Evolutionary conservation across 345 rosid species (phyloP).

Genomic region (Camelina hispida): DNA sequence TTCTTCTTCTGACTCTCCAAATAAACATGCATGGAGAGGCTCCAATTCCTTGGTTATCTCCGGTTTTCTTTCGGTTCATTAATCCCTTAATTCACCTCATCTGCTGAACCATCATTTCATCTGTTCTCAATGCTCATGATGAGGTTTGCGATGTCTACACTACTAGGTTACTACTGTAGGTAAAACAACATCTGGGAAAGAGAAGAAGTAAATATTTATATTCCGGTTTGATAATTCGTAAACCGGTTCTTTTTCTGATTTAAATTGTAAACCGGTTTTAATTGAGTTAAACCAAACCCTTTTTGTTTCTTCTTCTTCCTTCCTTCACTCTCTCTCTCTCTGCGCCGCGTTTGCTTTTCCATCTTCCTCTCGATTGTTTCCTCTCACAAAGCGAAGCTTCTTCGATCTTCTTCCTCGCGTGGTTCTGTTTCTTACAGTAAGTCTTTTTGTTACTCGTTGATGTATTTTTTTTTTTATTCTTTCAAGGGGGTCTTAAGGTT

Average conservation of each 20-base stretch:
- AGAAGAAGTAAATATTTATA: no score
- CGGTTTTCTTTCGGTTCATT: no score
- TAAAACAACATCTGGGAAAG: no score
- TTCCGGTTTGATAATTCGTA: conserved; percentile 9
- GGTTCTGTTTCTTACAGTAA: conserved; percentile 13
- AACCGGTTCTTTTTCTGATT: conserved; percentile 6
- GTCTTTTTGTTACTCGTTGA: not conserved
- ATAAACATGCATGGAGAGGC: no score
- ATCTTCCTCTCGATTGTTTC: conserved; percentile 8
- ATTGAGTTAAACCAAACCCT: conserved; percentile 31
- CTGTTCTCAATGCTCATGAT: no score
- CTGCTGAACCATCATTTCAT: no score
- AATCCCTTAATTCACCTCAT: no score
- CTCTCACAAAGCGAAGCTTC: not conserved
- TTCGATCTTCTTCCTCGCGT: conserved; percentile 16
- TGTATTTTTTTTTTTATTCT: not conserved
- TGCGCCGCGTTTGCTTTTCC: conserved; percentile 20
- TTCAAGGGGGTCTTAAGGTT: not conserved
- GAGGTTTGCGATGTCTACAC: no score
- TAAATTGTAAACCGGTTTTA: conserved; percentile 3
- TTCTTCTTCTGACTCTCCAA: no score
- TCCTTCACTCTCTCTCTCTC: not conserved
- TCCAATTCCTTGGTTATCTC: no score
- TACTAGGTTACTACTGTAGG: no score
- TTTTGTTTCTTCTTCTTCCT: conserved; percentile 20